Percentiles rank a stretch among this genome's conserved stretches.
Evolutionary conservation across 768 basidiomycete genomes (phyloP).

Genomic region (Leccinum truebloodii): DNA sequence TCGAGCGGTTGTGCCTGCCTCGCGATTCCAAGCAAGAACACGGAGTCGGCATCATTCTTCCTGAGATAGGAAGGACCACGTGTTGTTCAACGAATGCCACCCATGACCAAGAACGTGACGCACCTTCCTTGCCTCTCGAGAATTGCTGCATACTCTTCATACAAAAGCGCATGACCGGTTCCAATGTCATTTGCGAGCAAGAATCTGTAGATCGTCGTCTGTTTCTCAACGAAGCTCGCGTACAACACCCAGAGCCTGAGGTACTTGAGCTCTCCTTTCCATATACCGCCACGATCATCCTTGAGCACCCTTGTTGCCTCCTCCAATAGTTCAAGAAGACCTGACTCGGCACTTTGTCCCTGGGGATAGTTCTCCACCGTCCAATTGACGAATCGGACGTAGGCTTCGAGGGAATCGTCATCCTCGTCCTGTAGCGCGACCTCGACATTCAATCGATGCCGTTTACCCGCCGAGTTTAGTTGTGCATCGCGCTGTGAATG

Average conservation of each 20-base stretch:
- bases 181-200: slow-evolving; percentile 91
- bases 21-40: slow-evolving; percentile 86
- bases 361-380: slow-evolving; percentile 94
- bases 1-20: slow-evolving; percentile 76
- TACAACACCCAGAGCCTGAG: slow-evolving; percentile 95
- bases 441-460: slow-evolving; percentile 72
- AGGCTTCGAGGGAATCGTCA: slow-evolving; percentile 82
- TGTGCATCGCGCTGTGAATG: slow-evolving; percentile 74
- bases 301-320: slow-evolving; percentile 87
- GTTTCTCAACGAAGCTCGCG: slow-evolving; percentile 88
- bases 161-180: slow-evolving; percentile 73
- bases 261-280: slow-evolving; percentile 81
- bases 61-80: slow-evolving; percentile 40
- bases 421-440: slow-evolving; percentile 73
- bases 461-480: slow-evolving; percentile 61
- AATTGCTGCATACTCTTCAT: slow-evolving; percentile 89
- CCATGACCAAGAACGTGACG: slow-evolving; percentile 33
- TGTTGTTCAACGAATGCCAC: slow-evolving; percentile 28
- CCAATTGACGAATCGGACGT: slow-evolving; percentile 86
- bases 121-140: slow-evolving; percentile 84
- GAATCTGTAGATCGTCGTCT: slow-evolving; percentile 86
- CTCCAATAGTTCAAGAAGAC: slow-evolving; percentile 90
- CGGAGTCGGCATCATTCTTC: slow-evolving; percentile 84
- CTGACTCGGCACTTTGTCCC: slow-evolving; percentile 85
- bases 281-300: slow-evolving; percentile 69